phyloP scores from a whole-genome alignment of 805 yeast species.

The Metschnikowia amazonensis region DNA sequence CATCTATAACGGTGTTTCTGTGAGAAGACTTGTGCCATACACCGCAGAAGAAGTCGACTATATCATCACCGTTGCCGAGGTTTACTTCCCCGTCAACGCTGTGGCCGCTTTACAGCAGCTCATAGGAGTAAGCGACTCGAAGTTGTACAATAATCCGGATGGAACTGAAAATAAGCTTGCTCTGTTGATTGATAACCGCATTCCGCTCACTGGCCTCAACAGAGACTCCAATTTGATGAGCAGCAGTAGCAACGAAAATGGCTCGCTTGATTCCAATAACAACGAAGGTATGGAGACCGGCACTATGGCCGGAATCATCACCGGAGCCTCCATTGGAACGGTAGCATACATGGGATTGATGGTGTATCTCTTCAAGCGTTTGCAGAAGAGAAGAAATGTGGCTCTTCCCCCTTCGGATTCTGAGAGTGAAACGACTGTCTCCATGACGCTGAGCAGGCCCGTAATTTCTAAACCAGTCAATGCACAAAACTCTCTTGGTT shows the following conservation, averaged over 20 bases:
- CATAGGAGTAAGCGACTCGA: conserved; percentile 51
- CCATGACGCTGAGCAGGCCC: conserved; percentile 32
- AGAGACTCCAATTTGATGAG: conserved; percentile 13
- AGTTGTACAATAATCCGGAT: conserved; percentile 57
- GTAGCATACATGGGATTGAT: conserved; percentile 59
- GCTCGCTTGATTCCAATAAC: conserved; percentile 32
- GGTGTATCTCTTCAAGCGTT: conserved; percentile 50
- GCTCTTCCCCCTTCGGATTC: conserved; percentile 40
- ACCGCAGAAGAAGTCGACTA: conserved; percentile 50
- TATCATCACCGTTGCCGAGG: conserved; percentile 83
- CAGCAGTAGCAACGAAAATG: conserved; percentile 21
- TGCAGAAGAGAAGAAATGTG: conserved; percentile 39
- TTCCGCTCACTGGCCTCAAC: conserved; percentile 50
- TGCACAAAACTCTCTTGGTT: conserved; percentile 68
- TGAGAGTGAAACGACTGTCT: conserved; percentile 32
- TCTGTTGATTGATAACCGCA: conserved; percentile 64
- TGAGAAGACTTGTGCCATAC: conserved; percentile 73
- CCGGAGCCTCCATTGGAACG: conserved; percentile 82
- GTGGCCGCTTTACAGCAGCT: conserved; percentile 47
- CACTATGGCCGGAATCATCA: conserved; percentile 69
- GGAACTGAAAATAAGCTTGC: conserved; percentile 56
- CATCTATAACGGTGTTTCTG: conserved; percentile 43
- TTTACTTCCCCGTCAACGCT: conserved; percentile 64
- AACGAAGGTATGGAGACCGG: conserved; percentile 24
- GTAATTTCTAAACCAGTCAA: conserved; percentile 66